Conservation (phyloP, 2,329 filamentous ascomycete species). For the Shiraia bambusicola region DNA sequence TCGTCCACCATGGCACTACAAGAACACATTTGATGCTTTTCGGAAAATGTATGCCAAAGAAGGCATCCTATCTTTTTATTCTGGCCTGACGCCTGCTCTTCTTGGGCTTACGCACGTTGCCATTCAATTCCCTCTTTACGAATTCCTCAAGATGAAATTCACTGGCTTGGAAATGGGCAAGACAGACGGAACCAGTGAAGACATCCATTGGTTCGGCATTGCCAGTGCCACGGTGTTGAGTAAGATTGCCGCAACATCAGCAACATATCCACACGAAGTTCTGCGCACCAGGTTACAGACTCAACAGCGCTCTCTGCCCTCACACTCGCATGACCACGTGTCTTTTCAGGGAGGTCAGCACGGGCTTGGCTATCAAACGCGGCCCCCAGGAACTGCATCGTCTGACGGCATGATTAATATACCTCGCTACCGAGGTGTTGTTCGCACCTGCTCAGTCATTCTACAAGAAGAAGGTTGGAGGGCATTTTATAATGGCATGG, state of each 20-base stretch:
- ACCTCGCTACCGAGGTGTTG: constrained; percentile 70
- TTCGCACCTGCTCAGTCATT: constrained; percentile 82
- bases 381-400: constrained; percentile 49
- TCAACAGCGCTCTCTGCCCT: constrained; percentile 69
- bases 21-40: constrained; percentile 84
- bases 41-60: constrained; percentile 94
- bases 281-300: constrained; percentile 92
- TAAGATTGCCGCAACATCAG: constrained; percentile 90
- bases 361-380: constrained; percentile 45
- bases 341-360: constrained; percentile 46
- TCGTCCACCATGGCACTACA: constrained; percentile 85
- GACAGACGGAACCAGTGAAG: constrained; percentile 56
- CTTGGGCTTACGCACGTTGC: constrained; percentile 93
- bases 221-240: constrained; percentile 86
- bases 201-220: constrained; percentile 79
- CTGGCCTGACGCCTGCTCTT: constrained; percentile 86
- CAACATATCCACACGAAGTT: constrained; percentile 96
- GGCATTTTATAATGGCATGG: constrained; percentile 95
- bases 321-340: constrained; percentile 52
- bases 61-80: constrained; percentile 89
- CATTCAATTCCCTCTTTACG: constrained; percentile 95
- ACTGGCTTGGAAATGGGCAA: constrained; percentile 87
- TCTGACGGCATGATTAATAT: constrained; percentile 60
- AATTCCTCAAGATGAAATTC: constrained; percentile 86
- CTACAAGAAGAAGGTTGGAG: constrained; percentile 90